phyloP scores from a whole-genome alignment of 176 grass and related monocot species.

The Hsuehochloa calcarea region DNA sequence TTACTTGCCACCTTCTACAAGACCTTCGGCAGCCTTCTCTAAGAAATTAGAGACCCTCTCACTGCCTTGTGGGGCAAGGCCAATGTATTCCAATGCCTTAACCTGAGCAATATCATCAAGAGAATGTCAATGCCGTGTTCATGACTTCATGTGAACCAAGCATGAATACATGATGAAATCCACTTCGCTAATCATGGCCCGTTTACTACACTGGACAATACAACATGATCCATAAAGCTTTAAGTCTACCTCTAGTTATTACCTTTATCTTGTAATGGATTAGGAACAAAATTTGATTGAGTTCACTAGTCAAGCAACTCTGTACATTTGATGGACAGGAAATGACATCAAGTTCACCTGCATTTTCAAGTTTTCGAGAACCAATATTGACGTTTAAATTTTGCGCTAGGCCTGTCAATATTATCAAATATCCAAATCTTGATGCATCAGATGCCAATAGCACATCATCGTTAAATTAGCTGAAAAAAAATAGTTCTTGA shows the following conservation, averaged over 20 bases:
- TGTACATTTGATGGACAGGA: neutral
- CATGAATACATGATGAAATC: conserved; percentile 1
- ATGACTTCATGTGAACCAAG: conserved; percentile 3
- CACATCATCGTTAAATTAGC: neutral
- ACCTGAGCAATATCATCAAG: conserved; percentile 54
- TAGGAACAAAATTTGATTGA: conserved; percentile 4
- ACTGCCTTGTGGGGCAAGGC: conserved; percentile 79
- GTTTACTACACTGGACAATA: neutral
- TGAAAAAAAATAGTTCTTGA: neutral
- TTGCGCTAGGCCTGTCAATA: neutral
- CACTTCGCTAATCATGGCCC: neutral
- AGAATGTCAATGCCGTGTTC: conserved; percentile 14
- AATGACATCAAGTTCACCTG: neutral
- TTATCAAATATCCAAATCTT: neutral
- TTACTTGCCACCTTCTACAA: conserved; percentile 92
- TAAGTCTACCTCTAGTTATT: neutral
- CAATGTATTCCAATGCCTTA: conserved; percentile 73
- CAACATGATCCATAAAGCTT: neutral
- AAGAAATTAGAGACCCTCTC: conserved; percentile 76
- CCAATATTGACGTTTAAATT: neutral
- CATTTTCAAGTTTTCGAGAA: neutral
- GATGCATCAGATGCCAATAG: neutral
- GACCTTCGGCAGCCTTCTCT: conserved; percentile 85
- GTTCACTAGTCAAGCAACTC: neutral
- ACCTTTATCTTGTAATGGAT: neutral